Base-by-base conservation (phyloP, 2,329 filamentous ascomycete genomes). In the Lachnellula willkommii region DNA sequence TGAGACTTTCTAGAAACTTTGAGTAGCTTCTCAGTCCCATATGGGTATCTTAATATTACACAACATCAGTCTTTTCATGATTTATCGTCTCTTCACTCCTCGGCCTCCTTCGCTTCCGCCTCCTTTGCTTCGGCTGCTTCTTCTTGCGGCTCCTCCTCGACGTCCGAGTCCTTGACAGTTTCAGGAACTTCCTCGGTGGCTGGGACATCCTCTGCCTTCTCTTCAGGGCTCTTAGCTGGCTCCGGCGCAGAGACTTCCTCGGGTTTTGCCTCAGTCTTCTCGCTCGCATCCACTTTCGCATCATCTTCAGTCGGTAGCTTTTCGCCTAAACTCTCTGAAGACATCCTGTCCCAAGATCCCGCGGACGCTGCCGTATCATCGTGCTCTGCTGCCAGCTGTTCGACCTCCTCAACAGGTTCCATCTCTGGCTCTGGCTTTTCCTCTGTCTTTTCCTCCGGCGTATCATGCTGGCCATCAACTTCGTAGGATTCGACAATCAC, bases 401-500 rank as follows among this genome's bases (percentile, higher is more conserved):
- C 48, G 9, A 53, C 55, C 42, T 50, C 48, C 17, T 58, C 51
- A 7, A 53, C 55, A 35, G 43, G 55, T 28, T 57, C 53, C 15
- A 28, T 42, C 20, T 53, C 55, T 20, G 47, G 47, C 14, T 57
- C 54, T 20, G 55, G 45, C 36, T 56, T 54, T 14, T 55, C 42
- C 14, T 57, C 54, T 20, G 55, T 42, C 36, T 56, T 54, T 14
- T 54, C 42, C 15, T 60, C 62, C n/a, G 54, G 37, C 45, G 12
- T 17, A 42, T 63, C 60, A 22, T 63, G 55, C 42, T 53, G 26
- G 50, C 60, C 63, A 40, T 67, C 60, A 26, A 62, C 60, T 48
- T 68, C 65, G 43, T 63, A 62, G 6, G 58, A 60, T 47, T 69
- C 67, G 15, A 69, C 67, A 55, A 68, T 67, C 11, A 68, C 65